Base-by-base conservation (phyloP, 2,329 filamentous ascomycete species). In the Pseudocercospora eumusae region DNA sequence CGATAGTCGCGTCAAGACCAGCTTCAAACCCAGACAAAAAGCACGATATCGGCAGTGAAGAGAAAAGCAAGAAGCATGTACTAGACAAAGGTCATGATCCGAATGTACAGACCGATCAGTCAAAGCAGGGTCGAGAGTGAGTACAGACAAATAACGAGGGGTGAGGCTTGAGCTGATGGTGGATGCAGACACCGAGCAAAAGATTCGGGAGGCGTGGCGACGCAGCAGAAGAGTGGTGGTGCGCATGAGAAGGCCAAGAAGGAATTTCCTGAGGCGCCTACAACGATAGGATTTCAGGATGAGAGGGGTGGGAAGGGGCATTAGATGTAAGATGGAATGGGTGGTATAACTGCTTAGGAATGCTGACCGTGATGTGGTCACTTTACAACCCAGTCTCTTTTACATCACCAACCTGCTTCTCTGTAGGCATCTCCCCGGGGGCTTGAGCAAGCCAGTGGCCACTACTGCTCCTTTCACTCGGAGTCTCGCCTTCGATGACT, bases 271-370 rank as follows among this genome's bases (percentile, higher is more conserved):
- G 80, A 81, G 69, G 76, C 79, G 13, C 80, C 80, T 0, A 79
- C 78, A 54, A 71, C 73, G 54, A 68, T 82, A 67, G 80, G 80
- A 0, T 81, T 82, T 77, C 78, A 82, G 70, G 80, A 82, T 69
- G 80, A 82, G 75, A 73, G 80, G 59, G 80, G 80, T 60, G 76
- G 75, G 44, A 78, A 79, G 59, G 79, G 79, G 44, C 71, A 64
- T 68, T 77, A 65, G 33, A 31, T n/a, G n/a, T n/a, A n/a, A n/a
- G n/a, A n/a, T n/a, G n/a, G 27, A 33, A 33, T 33, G 31, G 11
- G 31, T 33, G 31, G 31, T 11, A 33, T 33, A 2, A 15, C 10
- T 11, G 33, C 33, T 6, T 36, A n/a, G 33, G 8, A 15, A 33
- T 33, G 31, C 13, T 33, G 28, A 31, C 28, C 28, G 10, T 31